Conservation (phyloP, 352 stramenopile genomes). For the Phytophthora sojae region DNA sequence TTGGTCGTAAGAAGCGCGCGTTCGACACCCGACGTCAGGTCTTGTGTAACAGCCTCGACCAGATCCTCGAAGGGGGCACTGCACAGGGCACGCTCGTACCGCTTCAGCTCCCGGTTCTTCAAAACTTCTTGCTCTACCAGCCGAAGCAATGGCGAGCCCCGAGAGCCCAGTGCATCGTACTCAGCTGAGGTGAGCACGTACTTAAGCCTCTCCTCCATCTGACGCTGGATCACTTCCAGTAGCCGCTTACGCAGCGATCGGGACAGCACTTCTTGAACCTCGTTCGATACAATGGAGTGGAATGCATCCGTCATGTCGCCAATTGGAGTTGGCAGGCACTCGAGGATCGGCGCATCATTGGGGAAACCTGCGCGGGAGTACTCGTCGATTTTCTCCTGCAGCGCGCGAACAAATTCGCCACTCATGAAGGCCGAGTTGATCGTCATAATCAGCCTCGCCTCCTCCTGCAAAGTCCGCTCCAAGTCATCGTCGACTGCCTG, state of each 20-base stretch:
- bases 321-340: conserved; percentile 80
- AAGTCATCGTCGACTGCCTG: conserved; percentile 85
- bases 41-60: conserved; percentile 64
- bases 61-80: conserved; percentile 71
- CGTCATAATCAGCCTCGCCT: conserved; percentile 88
- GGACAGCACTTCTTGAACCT: conserved; percentile 71
- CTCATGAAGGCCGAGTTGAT: conserved; percentile 89
- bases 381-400: conserved; percentile 70
- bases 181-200: conserved; percentile 72
- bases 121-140: conserved; percentile 78
- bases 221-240: conserved; percentile 47
- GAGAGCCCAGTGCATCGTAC: conserved; percentile 70
- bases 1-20: conserved; percentile 51
- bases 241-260: conserved; percentile 56
- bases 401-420: conserved; percentile 68
- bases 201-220: conserved; percentile 61
- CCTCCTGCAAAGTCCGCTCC: conserved; percentile 60
- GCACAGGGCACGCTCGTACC: conserved; percentile 70
- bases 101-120: conserved; percentile 66
- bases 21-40: conserved; percentile 71
- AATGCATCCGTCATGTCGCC: conserved; percentile 76
- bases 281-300: conserved; percentile 73
- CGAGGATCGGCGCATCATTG: conserved; percentile 60
- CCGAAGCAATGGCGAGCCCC: conserved; percentile 69
- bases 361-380: conserved; percentile 59